Percentiles rank a stretch among this genome's conserved stretches.
Conservation (phyloP, 148 eudicot species). For the Linanthus parryae region DNA sequence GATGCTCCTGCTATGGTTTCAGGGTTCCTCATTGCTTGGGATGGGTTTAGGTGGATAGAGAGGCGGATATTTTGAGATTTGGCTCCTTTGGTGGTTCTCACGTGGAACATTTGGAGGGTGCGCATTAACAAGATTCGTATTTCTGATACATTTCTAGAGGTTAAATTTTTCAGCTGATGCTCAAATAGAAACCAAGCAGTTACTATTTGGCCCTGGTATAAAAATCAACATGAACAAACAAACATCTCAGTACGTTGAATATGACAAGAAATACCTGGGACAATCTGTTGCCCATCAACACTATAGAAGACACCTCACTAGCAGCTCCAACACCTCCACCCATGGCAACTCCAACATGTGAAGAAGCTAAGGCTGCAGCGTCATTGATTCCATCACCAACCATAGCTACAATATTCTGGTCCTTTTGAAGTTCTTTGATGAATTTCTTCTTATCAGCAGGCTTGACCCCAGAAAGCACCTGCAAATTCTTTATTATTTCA, state of each 20-base stretch:
- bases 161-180: too few relatives aligned
- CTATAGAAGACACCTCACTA: slow-evolving; percentile 91
- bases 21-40: too few relatives aligned
- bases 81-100: too few relatives aligned
- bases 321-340: slow-evolving; percentile 96
- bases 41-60: too few relatives aligned
- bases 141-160: too few relatives aligned
- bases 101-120: too few relatives aligned
- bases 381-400: slow-evolving; percentile 99
- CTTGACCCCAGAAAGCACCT: slow-evolving; percentile 72
- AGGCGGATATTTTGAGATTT: too few relatives aligned
- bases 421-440: slow-evolving; percentile 61
- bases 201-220: too few relatives aligned
- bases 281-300: slow-evolving; percentile 79
- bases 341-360: slow-evolving; percentile 95
- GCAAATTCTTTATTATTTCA: slow-evolving; percentile 12
- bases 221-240: too few relatives aligned
- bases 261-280: slow-evolving; percentile 38
- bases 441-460: slow-evolving; percentile 78
- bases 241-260: background rate
- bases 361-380: slow-evolving; percentile 89
- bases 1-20: too few relatives aligned
- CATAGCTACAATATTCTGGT: slow-evolving; percentile 83
- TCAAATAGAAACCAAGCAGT: too few relatives aligned
- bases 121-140: too few relatives aligned